Evolutionary conservation across 2,329 filamentous ascomycete species (phyloP).

Genomic region (Stachybotrys chlorohalonatus): DNA sequence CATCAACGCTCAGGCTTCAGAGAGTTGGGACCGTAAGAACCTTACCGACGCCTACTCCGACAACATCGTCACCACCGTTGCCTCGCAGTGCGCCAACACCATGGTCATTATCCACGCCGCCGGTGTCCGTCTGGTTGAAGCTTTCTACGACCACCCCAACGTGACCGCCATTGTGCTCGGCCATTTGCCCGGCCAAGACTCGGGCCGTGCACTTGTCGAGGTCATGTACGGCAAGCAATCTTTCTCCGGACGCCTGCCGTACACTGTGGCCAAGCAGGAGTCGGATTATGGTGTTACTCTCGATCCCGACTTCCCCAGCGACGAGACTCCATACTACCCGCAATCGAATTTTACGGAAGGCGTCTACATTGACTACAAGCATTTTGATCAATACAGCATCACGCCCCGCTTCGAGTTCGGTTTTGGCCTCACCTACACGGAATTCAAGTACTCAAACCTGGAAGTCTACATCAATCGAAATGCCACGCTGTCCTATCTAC

Average conservation of each 20-base stretch:
- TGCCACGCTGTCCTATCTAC: neutral
- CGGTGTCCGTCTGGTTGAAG: conserved; percentile 44
- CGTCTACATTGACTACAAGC: conserved; percentile 71
- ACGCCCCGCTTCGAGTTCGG: conserved; percentile 70
- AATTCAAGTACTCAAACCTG: conserved; percentile 40
- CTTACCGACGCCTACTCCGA: conserved; percentile 63
- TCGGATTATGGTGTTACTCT: conserved; percentile 33
- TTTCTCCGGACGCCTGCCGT: conserved; percentile 50
- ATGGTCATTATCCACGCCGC: neutral
- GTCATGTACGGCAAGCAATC: conserved; percentile 48
- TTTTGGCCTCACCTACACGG: conserved; percentile 67
- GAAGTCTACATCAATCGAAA: neutral
- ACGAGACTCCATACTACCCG: conserved; percentile 20
- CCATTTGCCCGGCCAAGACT: conserved; percentile 58
- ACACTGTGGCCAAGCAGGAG: conserved; percentile 48
- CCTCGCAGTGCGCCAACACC: neutral
- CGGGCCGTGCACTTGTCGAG: conserved; percentile 44
- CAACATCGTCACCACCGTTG: conserved; percentile 7
- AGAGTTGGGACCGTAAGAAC: conserved; percentile 60
- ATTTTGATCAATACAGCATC: conserved; percentile 66
- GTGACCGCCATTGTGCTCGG: conserved; percentile 55
- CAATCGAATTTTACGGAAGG: conserved; percentile 58
- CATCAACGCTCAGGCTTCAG: conserved; percentile 68
- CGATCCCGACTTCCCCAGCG: conserved; percentile 30
- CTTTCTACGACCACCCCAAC: conserved; percentile 58